A percentile compares a stretch with the other conserved stretches of the same genome.
These are phyloP conservation scores for Westerdykella sp. DNA, from an alignment of 2,329 filamentous ascomycete species.

Conservation along the genomic window DNA sequence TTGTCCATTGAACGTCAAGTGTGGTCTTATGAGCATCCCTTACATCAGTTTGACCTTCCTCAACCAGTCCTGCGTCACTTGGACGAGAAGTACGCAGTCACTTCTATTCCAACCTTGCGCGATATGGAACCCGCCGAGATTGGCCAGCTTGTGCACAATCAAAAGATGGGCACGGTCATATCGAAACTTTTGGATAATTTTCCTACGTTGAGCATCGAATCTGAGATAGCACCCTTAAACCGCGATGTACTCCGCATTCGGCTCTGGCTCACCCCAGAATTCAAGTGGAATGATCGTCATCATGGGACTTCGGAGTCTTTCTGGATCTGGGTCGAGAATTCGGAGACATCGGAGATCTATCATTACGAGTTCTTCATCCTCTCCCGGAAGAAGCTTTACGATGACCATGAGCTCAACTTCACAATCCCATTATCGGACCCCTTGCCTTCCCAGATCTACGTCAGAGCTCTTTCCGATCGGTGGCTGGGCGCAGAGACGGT, in stretches of 20 bases:
- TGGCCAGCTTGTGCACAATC: constrained; percentile 83
- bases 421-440: constrained; percentile 94
- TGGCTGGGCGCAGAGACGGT: constrained; percentile 98
- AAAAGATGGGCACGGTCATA: constrained; percentile 76
- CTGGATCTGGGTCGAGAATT: constrained; percentile 99
- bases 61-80: constrained; percentile 76
- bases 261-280: constrained; percentile 80
- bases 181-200: constrained; percentile 80
- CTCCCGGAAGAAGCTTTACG: constrained; percentile 79
- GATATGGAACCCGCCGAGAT: constrained; percentile 95
- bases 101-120: constrained; percentile 73
- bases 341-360: constrained; percentile 94
- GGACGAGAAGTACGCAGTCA: constrained; percentile 67
- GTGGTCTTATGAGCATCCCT: constrained; percentile 91
- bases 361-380: constrained; percentile 97
- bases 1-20: constrained; percentile 96
- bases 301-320: constrained; percentile 94
- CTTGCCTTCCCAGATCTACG: constrained; percentile 90
- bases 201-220: constrained; percentile 82
- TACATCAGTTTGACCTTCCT: constrained; percentile 90
- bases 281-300: constrained; percentile 87
- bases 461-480: constrained; percentile 86
- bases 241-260: constrained; percentile 89
- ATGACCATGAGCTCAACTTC: constrained; percentile 97
- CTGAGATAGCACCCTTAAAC: constrained; percentile 92